Percentiles rank a stretch among this genome's conserved stretches.
These are phyloP conservation scores for Vaccinium darrowii DNA, from an alignment of 148 eudicot species.

Conservation along the genomic window DNA sequence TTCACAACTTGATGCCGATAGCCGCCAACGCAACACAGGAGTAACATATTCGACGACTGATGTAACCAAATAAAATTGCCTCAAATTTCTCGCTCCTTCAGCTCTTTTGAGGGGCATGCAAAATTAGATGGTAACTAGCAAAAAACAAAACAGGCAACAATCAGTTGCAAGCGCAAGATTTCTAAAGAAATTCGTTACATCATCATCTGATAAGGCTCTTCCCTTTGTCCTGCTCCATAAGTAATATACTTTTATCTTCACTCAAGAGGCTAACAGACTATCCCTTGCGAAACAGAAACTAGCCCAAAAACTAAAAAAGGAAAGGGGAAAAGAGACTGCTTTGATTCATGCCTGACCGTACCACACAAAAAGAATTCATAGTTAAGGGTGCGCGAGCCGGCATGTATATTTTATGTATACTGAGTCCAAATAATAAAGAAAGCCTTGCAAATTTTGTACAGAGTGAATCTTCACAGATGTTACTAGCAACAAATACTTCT, in stretches of 20 bases:
- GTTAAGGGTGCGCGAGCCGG: background rate
- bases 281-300: background rate
- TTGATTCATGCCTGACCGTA: background rate
- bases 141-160: background rate
- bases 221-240: background rate
- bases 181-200: background rate
- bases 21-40: background rate
- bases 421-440: background rate
- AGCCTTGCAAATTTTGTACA: background rate
- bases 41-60: background rate
- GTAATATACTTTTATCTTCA: background rate
- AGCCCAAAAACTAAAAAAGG: background rate
- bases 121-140: slow-evolving; percentile 5
- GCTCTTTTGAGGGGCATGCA: background rate
- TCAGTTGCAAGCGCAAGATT: background rate
- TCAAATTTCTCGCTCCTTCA: slow-evolving; percentile 12
- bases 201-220: background rate
- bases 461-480: background rate
- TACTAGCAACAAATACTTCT: background rate
- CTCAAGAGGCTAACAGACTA: background rate
- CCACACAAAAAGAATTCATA: background rate
- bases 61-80: background rate
- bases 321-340: background rate
- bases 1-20: background rate
- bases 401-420: background rate